phyloP scores from a whole-genome alignment of 2,329 filamentous ascomycete genomes.

The Scytalidium lignicola region DNA sequence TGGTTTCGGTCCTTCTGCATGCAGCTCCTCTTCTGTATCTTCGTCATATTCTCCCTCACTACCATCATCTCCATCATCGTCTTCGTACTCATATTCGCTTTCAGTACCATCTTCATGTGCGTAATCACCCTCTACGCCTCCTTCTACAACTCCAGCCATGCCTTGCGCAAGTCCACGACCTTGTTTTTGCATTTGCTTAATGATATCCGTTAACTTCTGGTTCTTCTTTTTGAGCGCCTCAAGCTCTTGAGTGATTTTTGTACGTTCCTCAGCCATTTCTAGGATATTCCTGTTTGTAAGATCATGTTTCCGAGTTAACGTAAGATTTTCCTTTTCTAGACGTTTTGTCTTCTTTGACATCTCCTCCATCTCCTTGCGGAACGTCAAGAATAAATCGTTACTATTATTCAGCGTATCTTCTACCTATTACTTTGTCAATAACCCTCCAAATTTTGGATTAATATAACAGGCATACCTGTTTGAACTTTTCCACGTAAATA shows the following conservation, averaged over 20 bases:
- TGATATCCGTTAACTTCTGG: constrained; percentile 87
- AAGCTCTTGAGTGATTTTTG: constrained; percentile 66
- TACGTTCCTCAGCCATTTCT: constrained; percentile 93
- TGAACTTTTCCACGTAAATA: constrained; percentile 98
- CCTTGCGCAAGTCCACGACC: constrained; percentile 71
- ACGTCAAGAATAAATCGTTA: constrained; percentile 94
- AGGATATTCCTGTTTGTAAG: constrained; percentile 91
- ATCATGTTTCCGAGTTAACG: constrained; percentile 86
- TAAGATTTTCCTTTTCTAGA: constrained; percentile 92
- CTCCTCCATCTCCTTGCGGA: constrained; percentile 98
- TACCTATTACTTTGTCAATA: constrained; percentile 58
- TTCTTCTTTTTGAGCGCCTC: constrained; percentile 74
- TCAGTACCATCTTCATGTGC: constrained; percentile 54
- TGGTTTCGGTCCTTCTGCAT: constrained; percentile 23
- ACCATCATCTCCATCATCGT: constrained; percentile 41
- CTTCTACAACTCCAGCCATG: constrained; percentile 55
- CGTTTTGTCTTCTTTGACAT: constrained; percentile 99
- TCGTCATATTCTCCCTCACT: constrained; percentile 38
- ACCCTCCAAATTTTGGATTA: background rate
- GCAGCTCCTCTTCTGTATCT: constrained; percentile 33
- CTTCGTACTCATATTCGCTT: constrained; percentile 60
- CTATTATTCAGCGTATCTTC: constrained; percentile 98
- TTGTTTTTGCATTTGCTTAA: constrained; percentile 93
- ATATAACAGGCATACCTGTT: constrained; percentile 67
- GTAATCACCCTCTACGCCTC: constrained; percentile 48